phyloP scores from a whole-genome alignment of 805 yeast species.

The Starmerella bombicola region DNA sequence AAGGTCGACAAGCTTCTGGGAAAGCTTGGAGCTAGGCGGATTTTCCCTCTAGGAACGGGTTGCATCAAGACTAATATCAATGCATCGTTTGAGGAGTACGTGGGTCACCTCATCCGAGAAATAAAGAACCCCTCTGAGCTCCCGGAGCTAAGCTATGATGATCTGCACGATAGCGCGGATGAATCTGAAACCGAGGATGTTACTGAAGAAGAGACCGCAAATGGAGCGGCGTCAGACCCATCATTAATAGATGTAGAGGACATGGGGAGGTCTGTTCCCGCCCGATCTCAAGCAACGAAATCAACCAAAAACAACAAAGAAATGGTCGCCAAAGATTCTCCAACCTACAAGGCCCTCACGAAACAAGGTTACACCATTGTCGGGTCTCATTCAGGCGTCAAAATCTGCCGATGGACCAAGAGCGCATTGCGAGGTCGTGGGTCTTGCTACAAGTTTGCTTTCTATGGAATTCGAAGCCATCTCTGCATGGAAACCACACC shows the following conservation, averaged over 20 bases:
- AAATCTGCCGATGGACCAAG: constrained; percentile 92
- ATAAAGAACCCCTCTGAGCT: constrained; percentile 56
- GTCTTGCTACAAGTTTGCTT: constrained; percentile 83
- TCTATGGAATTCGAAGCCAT: constrained; percentile 82
- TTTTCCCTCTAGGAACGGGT: constrained; percentile 71
- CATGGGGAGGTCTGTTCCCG: constrained; percentile 48
- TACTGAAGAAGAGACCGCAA: constrained; percentile 26
- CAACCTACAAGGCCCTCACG: constrained; percentile 75
- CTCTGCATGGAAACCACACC: constrained; percentile 95
- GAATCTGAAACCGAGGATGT: constrained; percentile 27
- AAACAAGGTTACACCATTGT: constrained; percentile 90
- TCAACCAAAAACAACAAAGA: constrained; percentile 35
- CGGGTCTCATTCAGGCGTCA: constrained; percentile 90
- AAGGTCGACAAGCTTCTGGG: constrained; percentile 63
- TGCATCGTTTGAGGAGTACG: constrained; percentile 57
- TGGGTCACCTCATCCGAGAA: constrained; percentile 43
- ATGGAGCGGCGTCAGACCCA: not conserved
- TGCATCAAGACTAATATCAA: constrained; percentile 56
- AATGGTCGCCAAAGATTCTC: constrained; percentile 84
- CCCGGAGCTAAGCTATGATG: constrained; percentile 35
- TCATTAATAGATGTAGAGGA: constrained; percentile 75
- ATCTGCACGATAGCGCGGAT: constrained; percentile 45
- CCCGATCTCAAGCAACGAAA: constrained; percentile 6
- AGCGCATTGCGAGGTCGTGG: constrained; percentile 90
- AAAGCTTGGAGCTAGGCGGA: constrained; percentile 72